Conservation (phyloP, 805 yeast genomes). For the Kodamaea leandrae region DNA sequence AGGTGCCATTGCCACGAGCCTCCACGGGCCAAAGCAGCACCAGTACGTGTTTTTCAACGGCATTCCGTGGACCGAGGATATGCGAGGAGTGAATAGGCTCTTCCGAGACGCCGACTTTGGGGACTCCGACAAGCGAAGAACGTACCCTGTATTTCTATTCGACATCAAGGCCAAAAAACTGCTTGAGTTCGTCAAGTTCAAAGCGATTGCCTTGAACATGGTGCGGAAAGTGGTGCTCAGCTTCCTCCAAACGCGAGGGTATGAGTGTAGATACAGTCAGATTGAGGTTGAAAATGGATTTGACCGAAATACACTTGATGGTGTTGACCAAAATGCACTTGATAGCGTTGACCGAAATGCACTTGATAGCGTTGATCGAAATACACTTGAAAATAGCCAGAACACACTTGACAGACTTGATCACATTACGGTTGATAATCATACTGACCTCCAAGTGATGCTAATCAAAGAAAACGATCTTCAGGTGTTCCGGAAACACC, state of each 20-base stretch:
- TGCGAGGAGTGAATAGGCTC: slow-evolving; percentile 18
- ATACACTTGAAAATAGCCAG: too few relatives aligned
- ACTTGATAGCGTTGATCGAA: too few relatives aligned
- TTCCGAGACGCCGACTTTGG: slow-evolving; percentile 23
- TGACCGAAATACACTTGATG: too few relatives aligned
- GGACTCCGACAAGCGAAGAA: background rate
- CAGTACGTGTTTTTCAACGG: slow-evolving; percentile 50
- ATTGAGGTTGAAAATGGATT: background rate
- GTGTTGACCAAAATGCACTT: too few relatives aligned
- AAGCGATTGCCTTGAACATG: slow-evolving; percentile 27
- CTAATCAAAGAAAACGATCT: background rate
- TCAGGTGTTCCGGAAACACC: background rate
- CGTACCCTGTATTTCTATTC: slow-evolving; percentile 40
- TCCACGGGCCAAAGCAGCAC: slow-evolving; percentile 32
- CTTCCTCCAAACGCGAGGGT: slow-evolving; percentile 5
- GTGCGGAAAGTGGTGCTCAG: slow-evolving; percentile 25
- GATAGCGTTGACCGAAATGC: too few relatives aligned
- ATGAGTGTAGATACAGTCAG: background rate
- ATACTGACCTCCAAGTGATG: too few relatives aligned
- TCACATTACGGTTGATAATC: too few relatives aligned
- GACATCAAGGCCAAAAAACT: slow-evolving; percentile 22
- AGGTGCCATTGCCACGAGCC: slow-evolving; percentile 39
- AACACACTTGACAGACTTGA: too few relatives aligned
- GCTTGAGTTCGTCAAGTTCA: too few relatives aligned
- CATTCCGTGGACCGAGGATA: slow-evolving; percentile 23